Evolutionary conservation across 805 yeast genomes (phyloP).

Genomic region (Schwanniomyces yamadae): DNA sequence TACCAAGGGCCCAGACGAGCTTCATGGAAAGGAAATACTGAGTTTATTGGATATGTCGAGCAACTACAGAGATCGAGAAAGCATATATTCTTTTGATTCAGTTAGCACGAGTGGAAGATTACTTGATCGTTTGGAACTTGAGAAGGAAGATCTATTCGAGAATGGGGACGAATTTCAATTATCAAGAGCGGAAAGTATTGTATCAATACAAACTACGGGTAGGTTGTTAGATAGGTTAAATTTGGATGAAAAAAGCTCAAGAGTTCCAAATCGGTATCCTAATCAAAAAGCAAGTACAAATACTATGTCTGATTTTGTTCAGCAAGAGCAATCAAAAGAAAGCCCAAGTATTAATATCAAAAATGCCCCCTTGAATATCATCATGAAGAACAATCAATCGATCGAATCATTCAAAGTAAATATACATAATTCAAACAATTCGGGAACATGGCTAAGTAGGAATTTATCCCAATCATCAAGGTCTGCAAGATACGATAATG

Average conservation of each 20-base stretch:
- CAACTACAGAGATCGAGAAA: constrained; percentile 26
- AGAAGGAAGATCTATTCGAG: constrained; percentile 20
- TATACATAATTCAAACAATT: constrained; percentile 3
- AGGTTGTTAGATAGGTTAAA: constrained; percentile 29
- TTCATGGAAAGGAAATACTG: neutral
- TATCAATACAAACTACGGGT: constrained; percentile 30
- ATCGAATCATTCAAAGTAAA: constrained; percentile 27
- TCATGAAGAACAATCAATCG: constrained; percentile 23
- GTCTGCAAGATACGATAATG: neutral
- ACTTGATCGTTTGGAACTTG: constrained; percentile 36
- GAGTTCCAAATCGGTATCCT: neutral
- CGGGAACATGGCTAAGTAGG: neutral
- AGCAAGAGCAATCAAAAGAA: neutral
- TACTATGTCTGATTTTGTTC: neutral
- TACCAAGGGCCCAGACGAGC: constrained; percentile 6
- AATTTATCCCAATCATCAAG: neutral
- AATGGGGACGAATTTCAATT: constrained; percentile 11
- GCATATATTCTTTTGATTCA: constrained; percentile 45
- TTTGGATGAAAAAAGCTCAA: constrained; percentile 16
- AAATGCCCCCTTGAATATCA: constrained; percentile 18
- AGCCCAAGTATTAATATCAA: constrained; percentile 6
- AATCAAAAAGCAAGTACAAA: neutral
- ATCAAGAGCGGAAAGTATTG: constrained; percentile 16
- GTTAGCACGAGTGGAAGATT: constrained; percentile 43
- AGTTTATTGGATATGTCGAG: neutral